These are phyloP conservation scores for Wallacemonas sp. DNA, from an alignment of 208 protist genomes.

Conservation along the genomic window DNA sequence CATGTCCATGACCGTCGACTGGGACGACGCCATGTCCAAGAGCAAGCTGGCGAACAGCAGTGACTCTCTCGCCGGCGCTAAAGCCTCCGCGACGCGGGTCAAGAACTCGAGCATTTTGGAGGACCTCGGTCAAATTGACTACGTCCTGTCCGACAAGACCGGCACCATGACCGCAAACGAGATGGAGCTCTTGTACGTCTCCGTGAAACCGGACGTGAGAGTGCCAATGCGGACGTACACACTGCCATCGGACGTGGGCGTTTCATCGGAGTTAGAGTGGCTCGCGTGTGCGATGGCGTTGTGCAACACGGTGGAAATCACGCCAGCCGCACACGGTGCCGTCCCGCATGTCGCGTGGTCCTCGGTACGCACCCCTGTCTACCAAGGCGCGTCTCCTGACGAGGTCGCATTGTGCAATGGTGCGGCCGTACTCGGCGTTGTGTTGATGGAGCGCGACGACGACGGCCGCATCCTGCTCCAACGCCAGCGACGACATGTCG, in stretches of 20 bases:
- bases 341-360: background rate
- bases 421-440: constrained; percentile 57
- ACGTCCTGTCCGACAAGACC: constrained; percentile 95
- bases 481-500: too few relatives aligned
- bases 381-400: constrained; percentile 93
- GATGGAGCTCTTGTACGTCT: constrained; percentile 86
- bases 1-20: constrained; percentile 90
- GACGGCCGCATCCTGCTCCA: constrained; percentile 30
- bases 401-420: constrained; percentile 92
- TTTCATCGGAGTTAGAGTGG: constrained; percentile 24
- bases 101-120: constrained; percentile 92
- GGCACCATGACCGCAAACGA: constrained; percentile 95
- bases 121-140: constrained; percentile 95
- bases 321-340: too few relatives aligned
- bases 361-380: constrained; percentile 17
- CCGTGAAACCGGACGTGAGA: constrained; percentile 30
- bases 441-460: constrained; percentile 37
- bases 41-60: too few relatives aligned
- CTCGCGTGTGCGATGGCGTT: constrained; percentile 78
- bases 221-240: constrained; percentile 13
- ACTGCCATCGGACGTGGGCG: background rate
- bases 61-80: background rate
- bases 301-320: constrained; percentile 90
- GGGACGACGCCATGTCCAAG: constrained; percentile 89
- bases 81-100: constrained; percentile 20